Base-by-base conservation (phyloP, 2,329 filamentous ascomycete species). In the Atkinsonella texensis region DNA sequence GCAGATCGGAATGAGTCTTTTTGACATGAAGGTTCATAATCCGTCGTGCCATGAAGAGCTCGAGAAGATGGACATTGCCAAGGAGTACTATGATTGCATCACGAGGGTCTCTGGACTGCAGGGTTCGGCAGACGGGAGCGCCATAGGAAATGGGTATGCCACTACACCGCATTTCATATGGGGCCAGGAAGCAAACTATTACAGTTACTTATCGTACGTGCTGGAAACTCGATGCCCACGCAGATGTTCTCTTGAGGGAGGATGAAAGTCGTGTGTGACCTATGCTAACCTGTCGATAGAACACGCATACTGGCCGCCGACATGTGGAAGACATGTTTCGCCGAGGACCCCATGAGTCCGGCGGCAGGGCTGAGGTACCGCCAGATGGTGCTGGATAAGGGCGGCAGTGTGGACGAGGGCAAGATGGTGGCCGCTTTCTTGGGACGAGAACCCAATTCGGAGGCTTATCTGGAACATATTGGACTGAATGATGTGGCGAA, bases 11-110 rank as follows among this genome's bases (percentile, higher is more conserved):
- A 13, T 49, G 9, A 48, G 47, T 20, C 33, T 42, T 1, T 50
- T 50, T 11, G 51, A 53, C 35, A 46, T 47, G 47, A 41, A 46
- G n/a, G 47, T 53, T 12, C 47, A 52, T 43, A 43, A 52, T 28
- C 50, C 50, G 4, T 47, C 17, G 2, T 23, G 44, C 15, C 50
- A 51, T 20, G 50, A 46, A 17, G 28, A 46, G 15, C 43, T 46
- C 6, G 43, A 46, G 43, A 28, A 11, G 23, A 46, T 46, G 43
- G 43, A 46, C 28, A 46, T 46, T 23, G 18, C 18, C 10, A 44
- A 20, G 42, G 42, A 44, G 20, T 47, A 47, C 31, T 47, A 47
- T 35, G 28, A 13, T 13, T 48, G 31, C 10, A 48, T 40, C 11
- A 52, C 50, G 31, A n/a, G 31, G n/a, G 15, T 47, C n/a, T 20